Evolutionary conservation across 2,329 filamentous ascomycete genomes (phyloP).

Genomic region (Aspergillus puulaauensis): DNA sequence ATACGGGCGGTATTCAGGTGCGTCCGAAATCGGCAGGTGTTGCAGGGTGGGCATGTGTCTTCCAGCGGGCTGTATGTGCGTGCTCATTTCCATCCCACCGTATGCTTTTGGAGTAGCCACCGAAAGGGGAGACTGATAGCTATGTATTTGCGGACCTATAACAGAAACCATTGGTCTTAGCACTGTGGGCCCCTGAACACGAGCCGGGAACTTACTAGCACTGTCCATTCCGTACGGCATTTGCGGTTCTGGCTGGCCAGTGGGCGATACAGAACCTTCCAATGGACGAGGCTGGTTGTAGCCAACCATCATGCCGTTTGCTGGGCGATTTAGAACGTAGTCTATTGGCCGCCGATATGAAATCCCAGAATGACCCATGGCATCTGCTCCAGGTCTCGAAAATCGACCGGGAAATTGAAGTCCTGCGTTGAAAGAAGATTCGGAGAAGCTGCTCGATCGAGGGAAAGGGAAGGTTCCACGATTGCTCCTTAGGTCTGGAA

Average conservation of each 20-base stretch:
- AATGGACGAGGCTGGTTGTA: slow-evolving; percentile 31
- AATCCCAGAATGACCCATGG: slow-evolving; percentile 23
- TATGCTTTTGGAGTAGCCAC: slow-evolving; percentile 28
- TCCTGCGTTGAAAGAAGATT: slow-evolving; percentile 28
- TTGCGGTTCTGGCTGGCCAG: slow-evolving; percentile 26
- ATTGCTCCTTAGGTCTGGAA: slow-evolving; percentile 28
- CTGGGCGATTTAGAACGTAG: slow-evolving; percentile 26
- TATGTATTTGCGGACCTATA: slow-evolving; percentile 30
- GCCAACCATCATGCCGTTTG: slow-evolving; percentile 26
- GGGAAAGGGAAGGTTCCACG: slow-evolving; percentile 29
- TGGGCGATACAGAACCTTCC: slow-evolving; percentile 36
- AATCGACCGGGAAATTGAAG: slow-evolving; percentile 31
- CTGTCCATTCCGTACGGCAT: slow-evolving; percentile 29
- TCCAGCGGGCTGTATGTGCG: slow-evolving; percentile 26
- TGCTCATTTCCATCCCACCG: slow-evolving; percentile 26
- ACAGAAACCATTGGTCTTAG: background rate
- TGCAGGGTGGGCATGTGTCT: slow-evolving; percentile 31
- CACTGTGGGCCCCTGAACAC: background rate
- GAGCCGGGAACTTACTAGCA: slow-evolving; percentile 22
- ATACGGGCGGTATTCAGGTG: slow-evolving; percentile 36
- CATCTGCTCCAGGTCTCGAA: slow-evolving; percentile 24
- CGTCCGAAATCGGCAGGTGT: slow-evolving; percentile 32
- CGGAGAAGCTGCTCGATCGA: slow-evolving; percentile 38
- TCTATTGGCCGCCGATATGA: slow-evolving; percentile 32
- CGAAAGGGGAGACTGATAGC: slow-evolving; percentile 26